Base-by-base conservation (phyloP, 768 basidiomycete species). In the Naganishia friedmannii region DNA sequence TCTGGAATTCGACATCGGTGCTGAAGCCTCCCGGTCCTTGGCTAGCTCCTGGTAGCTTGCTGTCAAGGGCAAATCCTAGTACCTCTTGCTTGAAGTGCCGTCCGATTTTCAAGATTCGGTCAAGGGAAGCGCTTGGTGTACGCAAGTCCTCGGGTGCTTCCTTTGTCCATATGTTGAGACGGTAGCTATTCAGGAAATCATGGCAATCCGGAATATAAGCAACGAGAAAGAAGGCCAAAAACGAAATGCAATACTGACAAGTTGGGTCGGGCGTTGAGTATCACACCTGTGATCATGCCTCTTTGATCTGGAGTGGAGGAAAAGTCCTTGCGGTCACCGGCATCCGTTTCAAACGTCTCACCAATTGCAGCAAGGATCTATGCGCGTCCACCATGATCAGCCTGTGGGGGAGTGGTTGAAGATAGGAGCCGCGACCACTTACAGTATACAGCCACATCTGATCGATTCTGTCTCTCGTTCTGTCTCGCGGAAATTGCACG, bases 351-450 rank as follows among this genome's bases (percentile, higher is more conserved):
- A 80, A 96, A 97, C 0, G 93, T 99, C 83, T 99, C 96, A 66
- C 96, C 96, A 74, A 99, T 99, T 54, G 95, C 96, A 71, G 96
- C 96, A 70, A 99, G 88, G 95, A 98, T 97, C 96, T 98, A 81
- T 15, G 23, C 6, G 28, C 39, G 32, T 69, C 23, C 32, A 45
- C 4, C 13, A 19, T n/a, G 1, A 65, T 65, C 23, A 67, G 65
- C 32, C 19, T 66, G 37, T 28, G n/a, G 21, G 6, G 51, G 26
- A 37, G 12, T 12, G 34, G 34, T 37, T 12, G 23, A 28, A n/a
- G 17, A 19, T 45, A 31, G 55, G 28, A 21, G 15, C n/a, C 10
- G 17, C 37, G 5, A 17, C 3, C 31, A 79, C 83, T 69, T 80
- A 96, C 95, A 63, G 96, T 99, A 83, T 93, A 94, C 67, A 99